Percentiles rank a stretch among this genome's conserved stretches.
These are phyloP conservation scores for Hylodesmum podocarpum DNA, from an alignment of 306 rosid genomes.

Conservation along the genomic window DNA sequence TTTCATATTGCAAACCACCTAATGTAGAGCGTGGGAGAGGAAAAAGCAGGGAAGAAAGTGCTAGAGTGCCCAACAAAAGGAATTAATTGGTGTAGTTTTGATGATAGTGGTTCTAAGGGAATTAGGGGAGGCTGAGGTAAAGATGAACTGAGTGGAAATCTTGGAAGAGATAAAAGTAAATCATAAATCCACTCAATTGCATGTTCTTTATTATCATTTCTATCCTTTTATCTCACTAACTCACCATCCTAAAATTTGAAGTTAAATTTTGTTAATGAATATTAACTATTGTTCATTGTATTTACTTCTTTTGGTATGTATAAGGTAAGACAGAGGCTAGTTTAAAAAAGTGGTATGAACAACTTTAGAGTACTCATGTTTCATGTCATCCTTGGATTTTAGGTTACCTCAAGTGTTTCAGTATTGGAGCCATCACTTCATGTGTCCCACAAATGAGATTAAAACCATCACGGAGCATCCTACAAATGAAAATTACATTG, in stretches of 20 bases:
- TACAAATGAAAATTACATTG: too few species aligned
- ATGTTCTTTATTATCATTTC: neutral
- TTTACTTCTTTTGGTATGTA: constrained; percentile 37
- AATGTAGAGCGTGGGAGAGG: constrained; percentile 95
- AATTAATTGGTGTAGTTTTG: constrained; percentile 77
- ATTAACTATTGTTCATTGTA: constrained; percentile 2
- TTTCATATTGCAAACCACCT: constrained; percentile 84
- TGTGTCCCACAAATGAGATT: too few species aligned
- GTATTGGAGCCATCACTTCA: too few species aligned
- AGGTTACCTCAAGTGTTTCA: too few species aligned
- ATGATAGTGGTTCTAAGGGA: constrained; percentile 77
- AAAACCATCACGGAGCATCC: too few species aligned
- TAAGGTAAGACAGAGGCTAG: constrained; percentile 68
- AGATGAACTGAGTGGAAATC: constrained; percentile 66
- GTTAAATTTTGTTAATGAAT: neutral
- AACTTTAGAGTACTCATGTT: constrained; percentile 13
- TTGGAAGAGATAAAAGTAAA: constrained; percentile 76
- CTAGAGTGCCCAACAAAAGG: constrained; percentile 75
- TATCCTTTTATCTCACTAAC: neutral
- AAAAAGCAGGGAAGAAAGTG: constrained; percentile 77
- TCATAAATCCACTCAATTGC: neutral
- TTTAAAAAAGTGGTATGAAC: constrained; percentile 17
- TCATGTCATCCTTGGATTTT: too few species aligned
- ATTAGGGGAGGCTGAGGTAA: constrained; percentile 80
- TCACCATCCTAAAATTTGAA: neutral